Conservation (phyloP, 2,329 filamentous ascomycete species). For the Blumeria hordei region DNA sequence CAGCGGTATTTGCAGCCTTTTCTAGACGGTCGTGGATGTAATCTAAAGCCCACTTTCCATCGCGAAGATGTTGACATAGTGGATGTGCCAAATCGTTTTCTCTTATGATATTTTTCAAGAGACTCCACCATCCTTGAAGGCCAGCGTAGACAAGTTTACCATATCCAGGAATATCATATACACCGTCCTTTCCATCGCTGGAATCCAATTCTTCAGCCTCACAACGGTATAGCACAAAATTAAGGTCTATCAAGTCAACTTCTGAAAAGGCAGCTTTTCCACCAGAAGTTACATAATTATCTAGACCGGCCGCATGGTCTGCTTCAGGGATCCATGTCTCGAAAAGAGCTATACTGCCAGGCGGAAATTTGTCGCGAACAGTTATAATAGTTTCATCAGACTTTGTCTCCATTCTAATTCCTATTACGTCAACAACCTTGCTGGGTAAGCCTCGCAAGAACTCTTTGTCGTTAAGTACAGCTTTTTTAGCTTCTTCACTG, state of each 20-base stretch:
- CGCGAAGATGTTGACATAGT: constrained; percentile 73
- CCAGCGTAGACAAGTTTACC: constrained; percentile 82
- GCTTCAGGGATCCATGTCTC: constrained; percentile 87
- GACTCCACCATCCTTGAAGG: constrained; percentile 96
- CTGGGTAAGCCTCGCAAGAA: constrained; percentile 66
- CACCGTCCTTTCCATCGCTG: constrained; percentile 60
- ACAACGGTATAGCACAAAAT: constrained; percentile 75
- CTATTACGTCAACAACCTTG: constrained; percentile 47
- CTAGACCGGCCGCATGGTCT: constrained; percentile 61
- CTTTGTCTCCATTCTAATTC: constrained; percentile 47
- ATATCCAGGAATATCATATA: constrained; percentile 64
- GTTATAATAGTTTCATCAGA: constrained; percentile 56
- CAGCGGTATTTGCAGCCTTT: constrained; percentile 36
- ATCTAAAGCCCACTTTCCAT: constrained; percentile 81
- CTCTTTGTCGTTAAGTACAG: constrained; percentile 41
- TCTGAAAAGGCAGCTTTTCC: constrained; percentile 55
- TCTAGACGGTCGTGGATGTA: constrained; percentile 64
- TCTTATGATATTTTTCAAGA: constrained; percentile 59
- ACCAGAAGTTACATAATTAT: constrained; percentile 65
- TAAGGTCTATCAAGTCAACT: constrained; percentile 59
- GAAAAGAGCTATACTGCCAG: constrained; percentile 82
- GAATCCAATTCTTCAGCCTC: constrained; percentile 70
- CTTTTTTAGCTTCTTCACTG: constrained; percentile 41
- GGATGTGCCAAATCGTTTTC: constrained; percentile 86
- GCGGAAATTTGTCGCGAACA: constrained; percentile 63